phyloP scores from a whole-genome alignment of 805 yeast genomes.

The Nakazawaea sp. region DNA sequence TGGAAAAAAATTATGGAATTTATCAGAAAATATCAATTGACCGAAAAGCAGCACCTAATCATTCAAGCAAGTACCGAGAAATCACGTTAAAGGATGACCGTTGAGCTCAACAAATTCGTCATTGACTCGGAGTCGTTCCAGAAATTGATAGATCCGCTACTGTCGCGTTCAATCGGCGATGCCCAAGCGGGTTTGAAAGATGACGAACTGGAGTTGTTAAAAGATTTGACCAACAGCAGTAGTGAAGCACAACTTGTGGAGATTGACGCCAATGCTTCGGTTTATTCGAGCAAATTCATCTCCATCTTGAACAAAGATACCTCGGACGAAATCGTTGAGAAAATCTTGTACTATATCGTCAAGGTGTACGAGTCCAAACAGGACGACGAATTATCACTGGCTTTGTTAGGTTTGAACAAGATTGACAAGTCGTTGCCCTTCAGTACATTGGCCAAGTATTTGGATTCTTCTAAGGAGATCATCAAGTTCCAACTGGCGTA shows the following conservation, averaged over 20 bases:
- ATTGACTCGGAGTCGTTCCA: too few species aligned
- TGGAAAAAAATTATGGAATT: too few species aligned
- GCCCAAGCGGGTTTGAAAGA: background rate
- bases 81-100: too few species aligned
- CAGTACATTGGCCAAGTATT: slow-evolving; percentile 42
- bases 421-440: slow-evolving; percentile 44
- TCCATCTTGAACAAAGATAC: slow-evolving; percentile 6
- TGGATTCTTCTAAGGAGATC: slow-evolving; percentile 49
- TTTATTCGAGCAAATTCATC: slow-evolving; percentile 7
- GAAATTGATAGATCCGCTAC: too few species aligned
- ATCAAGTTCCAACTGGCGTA: slow-evolving; percentile 50
- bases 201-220: too few species aligned
- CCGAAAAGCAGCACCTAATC: too few species aligned
- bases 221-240: too few species aligned
- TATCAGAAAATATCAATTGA: too few species aligned
- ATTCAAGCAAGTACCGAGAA: too few species aligned
- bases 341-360: slow-evolving; percentile 23
- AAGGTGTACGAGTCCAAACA: slow-evolving; percentile 4
- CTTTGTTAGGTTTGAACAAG: slow-evolving; percentile 34
- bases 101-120: too few species aligned
- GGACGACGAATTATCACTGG: background rate
- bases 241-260: background rate
- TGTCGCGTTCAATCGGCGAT: too few species aligned
- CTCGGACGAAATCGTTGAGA: slow-evolving; percentile 2
- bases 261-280: background rate